These are phyloP conservation scores for Wickerhamomyces chaumierensis DNA, from an alignment of 805 yeast species.

Conservation along the genomic window DNA sequence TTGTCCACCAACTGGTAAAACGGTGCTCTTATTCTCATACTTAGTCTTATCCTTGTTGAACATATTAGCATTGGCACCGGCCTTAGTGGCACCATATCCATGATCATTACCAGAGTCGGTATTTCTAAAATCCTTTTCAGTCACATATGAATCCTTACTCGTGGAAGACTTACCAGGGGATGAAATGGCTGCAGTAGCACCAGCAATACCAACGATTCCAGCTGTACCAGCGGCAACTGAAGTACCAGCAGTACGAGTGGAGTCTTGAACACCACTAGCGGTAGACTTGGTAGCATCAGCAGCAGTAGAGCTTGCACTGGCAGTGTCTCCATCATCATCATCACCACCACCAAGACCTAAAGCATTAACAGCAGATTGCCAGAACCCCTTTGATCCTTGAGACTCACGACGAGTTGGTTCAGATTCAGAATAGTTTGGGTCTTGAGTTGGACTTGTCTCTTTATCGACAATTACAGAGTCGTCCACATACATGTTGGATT, in stretches of 20 bases:
- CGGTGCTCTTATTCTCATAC: constrained; percentile 16
- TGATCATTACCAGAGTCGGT: constrained; percentile 4
- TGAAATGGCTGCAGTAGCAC: constrained; percentile 1
- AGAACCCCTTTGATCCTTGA: constrained; percentile 1
- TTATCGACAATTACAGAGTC: no score
- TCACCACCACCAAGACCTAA: constrained; percentile 7
- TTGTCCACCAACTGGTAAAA: constrained; percentile 10
- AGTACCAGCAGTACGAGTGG: not conserved
- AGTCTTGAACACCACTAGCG: constrained; percentile 3
- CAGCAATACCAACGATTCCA: not conserved
- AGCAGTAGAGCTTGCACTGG: not conserved
- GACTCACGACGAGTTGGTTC: no score
- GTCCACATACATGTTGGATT: no score
- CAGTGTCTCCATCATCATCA: constrained; percentile 2
- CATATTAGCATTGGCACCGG: constrained; percentile 7
- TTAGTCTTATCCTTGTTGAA: not conserved
- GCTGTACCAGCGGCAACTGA: not conserved
- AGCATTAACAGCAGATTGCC: constrained; percentile 7
- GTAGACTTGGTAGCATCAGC: constrained; percentile 1
- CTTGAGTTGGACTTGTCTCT: no score
- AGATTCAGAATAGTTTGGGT: no score
- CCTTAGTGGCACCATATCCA: constrained; percentile 11
- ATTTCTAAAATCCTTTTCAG: not conserved
- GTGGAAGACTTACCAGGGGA: no score
- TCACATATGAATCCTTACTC: no score